A percentile compares a stretch with the other conserved stretches of the same genome.
phyloP scores from a whole-genome alignment of 768 basidiomycete species.

The Auricularia sp. region DNA sequence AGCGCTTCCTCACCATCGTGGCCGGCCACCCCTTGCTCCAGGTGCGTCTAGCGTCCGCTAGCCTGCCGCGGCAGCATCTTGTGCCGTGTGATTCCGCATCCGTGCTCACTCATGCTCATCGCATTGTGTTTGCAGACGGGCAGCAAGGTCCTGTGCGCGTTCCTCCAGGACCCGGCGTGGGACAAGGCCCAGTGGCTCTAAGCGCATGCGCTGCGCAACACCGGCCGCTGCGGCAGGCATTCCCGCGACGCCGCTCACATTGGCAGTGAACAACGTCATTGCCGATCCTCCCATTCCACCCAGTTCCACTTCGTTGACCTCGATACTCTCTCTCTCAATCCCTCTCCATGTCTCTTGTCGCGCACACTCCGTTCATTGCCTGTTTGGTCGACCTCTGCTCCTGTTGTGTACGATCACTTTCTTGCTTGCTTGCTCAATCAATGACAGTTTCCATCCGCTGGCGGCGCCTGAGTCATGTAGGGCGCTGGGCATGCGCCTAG shows the following conservation, averaged over 20 bases:
- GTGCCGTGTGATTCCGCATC: neutral
- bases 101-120: constrained; percentile 4
- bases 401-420: no score
- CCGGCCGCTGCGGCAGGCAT: neutral
- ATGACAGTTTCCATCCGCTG: no score
- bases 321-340: no score
- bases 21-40: constrained; percentile 95
- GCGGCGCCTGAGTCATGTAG: no score
- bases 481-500: no score
- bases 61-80: neutral
- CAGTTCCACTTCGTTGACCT: no score
- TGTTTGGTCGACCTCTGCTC: no score
- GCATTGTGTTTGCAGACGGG: constrained; percentile 53
- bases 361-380: no score
- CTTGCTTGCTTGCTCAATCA: no score
- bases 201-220: constrained; percentile 9
- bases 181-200: constrained; percentile 71
- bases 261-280: neutral
- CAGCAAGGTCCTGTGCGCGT: constrained; percentile 92
- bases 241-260: neutral
- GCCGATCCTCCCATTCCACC: neutral
- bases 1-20: constrained; percentile 90
- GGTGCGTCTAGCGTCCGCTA: constrained; percentile 36
- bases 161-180: constrained; percentile 92
- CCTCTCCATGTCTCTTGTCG: no score